Conservation (phyloP, 805 yeast species). For the Kurtzmaniella fragi region DNA sequence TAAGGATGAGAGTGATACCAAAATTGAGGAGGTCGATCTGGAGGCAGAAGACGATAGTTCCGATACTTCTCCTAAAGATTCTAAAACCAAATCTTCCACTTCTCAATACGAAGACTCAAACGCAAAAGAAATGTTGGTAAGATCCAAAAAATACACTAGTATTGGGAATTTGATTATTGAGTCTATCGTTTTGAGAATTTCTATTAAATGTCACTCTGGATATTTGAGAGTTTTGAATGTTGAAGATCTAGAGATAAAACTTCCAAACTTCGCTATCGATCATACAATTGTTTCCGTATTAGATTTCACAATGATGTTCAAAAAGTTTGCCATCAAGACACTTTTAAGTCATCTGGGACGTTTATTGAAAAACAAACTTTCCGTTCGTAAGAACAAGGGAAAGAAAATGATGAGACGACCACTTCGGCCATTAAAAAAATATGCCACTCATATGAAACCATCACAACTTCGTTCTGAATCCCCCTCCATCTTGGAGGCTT, state of each 20-base stretch:
- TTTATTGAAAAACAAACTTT: conserved; percentile 29
- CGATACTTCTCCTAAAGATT: background rate
- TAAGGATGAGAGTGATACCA: conserved; percentile 5
- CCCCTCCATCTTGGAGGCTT: background rate
- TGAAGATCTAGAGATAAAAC: conserved; percentile 24
- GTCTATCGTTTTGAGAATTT: conserved; percentile 26
- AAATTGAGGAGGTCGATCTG: background rate
- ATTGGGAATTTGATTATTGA: conserved; percentile 48
- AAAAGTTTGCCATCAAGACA: conserved; percentile 26
- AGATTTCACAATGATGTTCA: conserved; percentile 30
- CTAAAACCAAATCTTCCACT: background rate
- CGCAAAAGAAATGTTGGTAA: conserved; percentile 57
- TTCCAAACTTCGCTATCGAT: conserved; percentile 31
- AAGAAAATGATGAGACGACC: conserved; percentile 12
- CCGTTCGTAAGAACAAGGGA: conserved; percentile 10
- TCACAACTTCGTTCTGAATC: conserved; percentile 12
- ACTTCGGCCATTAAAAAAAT: conserved; percentile 17
- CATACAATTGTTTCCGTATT: conserved; percentile 26
- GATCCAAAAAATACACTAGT: conserved; percentile 72
- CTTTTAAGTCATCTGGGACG: conserved; percentile 32
- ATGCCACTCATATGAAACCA: conserved; percentile 18
- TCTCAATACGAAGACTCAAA: conserved; percentile 19
- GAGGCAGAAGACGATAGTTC: conserved; percentile 1
- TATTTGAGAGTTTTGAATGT: conserved; percentile 33
- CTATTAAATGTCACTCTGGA: conserved; percentile 31